Evolutionary conservation across 495 filamentous ascomycete species (phyloP).

Genomic region (Parathielavia hyrcaniae): DNA sequence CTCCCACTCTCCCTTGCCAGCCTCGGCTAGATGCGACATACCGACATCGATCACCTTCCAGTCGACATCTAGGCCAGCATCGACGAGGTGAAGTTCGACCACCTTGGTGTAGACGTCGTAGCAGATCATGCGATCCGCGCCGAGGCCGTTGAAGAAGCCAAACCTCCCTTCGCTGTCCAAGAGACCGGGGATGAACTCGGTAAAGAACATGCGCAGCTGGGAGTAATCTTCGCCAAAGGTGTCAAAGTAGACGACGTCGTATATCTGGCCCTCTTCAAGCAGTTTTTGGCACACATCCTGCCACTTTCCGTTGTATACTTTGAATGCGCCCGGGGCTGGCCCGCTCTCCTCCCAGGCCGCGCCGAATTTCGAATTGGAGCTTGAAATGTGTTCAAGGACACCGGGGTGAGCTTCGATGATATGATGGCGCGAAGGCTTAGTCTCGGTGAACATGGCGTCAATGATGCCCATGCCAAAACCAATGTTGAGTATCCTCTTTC

Average conservation of each 20-base stretch:
- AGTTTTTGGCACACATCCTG: constrained; percentile 73
- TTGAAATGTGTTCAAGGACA: constrained; percentile 62
- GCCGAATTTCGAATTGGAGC: constrained; percentile 41
- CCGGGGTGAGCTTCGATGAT: constrained; percentile 89
- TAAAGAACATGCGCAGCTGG: constrained; percentile 80
- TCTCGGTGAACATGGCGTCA: constrained; percentile 70
- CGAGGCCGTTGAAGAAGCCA: constrained; percentile 93
- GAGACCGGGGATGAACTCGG: constrained; percentile 73
- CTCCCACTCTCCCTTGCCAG: constrained; percentile 64
- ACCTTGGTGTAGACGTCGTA: constrained; percentile 96
- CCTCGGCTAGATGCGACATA: constrained; percentile 43
- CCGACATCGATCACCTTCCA: constrained; percentile 78
- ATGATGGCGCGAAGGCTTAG: constrained; percentile 64
- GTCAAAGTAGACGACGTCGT: constrained; percentile 96
- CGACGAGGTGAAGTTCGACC: constrained; percentile 82
- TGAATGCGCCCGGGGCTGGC: constrained; percentile 39
- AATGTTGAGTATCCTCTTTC: constrained; percentile 75
- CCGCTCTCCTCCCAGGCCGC: constrained; percentile 40
- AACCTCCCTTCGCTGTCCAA: constrained; percentile 69
- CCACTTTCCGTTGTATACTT: constrained; percentile 60
- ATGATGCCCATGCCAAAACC: constrained; percentile 97
- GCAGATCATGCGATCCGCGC: constrained; percentile 83
- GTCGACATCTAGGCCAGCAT: constrained; percentile 83
- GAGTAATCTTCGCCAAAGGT: constrained; percentile 92
- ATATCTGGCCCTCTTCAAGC: constrained; percentile 60